Evolutionary conservation across 2,329 filamentous ascomycete species (phyloP).

Genomic region (Pseudogymnoascus sp.): DNA sequence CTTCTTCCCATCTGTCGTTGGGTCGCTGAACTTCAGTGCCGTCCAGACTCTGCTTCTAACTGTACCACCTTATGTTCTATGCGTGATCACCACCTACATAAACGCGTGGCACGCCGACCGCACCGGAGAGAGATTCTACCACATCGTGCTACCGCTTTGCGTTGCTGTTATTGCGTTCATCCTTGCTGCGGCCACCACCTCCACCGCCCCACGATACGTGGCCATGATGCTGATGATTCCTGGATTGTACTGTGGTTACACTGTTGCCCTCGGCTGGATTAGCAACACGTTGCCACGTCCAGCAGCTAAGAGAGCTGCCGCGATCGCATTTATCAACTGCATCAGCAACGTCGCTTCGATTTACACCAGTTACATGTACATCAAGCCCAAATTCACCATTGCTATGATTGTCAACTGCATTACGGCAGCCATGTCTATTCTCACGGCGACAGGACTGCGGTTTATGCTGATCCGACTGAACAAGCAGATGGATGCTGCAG

Average conservation of each 20-base stretch:
- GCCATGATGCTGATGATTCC: constrained; percentile 67
- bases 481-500: constrained; percentile 59
- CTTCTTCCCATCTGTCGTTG: constrained; percentile 65
- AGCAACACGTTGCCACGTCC: constrained; percentile 68
- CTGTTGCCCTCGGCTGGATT: constrained; percentile 67
- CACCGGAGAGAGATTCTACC: constrained; percentile 63
- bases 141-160: constrained; percentile 55
- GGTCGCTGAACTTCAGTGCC: constrained; percentile 55
- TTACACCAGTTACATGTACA: constrained; percentile 63
- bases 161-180: constrained; percentile 60
- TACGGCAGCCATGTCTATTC: constrained; percentile 56
- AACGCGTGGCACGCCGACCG: constrained; percentile 67
- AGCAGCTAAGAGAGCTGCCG: constrained; percentile 54
- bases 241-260: constrained; percentile 58
- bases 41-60: constrained; percentile 57
- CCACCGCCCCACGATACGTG: constrained; percentile 55
- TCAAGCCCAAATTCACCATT: constrained; percentile 42
- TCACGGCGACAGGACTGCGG: constrained; percentile 54
- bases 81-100: constrained; percentile 51
- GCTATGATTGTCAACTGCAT: constrained; percentile 64
- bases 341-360: constrained; percentile 63
- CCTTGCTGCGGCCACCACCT: constrained; percentile 55
- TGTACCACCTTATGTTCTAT: constrained; percentile 57
- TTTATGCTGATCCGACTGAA: constrained; percentile 59
- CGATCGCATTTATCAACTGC: constrained; percentile 69